A percentile compares a stretch with the other conserved stretches of the same genome.
These are phyloP conservation scores for Leccinum barrowsii DNA, from an alignment of 768 basidiomycete genomes.

Conservation along the genomic window DNA sequence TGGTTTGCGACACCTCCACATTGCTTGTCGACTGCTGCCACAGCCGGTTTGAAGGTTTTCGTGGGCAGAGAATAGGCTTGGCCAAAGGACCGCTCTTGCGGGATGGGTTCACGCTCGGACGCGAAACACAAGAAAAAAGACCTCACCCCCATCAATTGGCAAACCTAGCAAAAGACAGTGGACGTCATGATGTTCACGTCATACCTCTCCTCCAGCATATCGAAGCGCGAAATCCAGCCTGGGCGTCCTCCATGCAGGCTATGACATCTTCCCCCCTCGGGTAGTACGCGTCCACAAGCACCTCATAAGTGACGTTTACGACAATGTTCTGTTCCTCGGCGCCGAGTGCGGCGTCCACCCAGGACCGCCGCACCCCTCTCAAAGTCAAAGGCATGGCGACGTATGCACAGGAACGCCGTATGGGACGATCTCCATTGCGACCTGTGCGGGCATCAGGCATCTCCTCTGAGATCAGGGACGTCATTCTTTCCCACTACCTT, in stretches of 20 bases:
- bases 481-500: slow-evolving; percentile 46
- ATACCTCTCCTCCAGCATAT: slow-evolving; percentile 17
- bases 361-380: neutral
- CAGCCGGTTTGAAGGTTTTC: slow-evolving; percentile 20
- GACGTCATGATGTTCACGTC: slow-evolving; percentile 28
- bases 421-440: slow-evolving; percentile 40
- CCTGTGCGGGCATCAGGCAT: slow-evolving; percentile 34
- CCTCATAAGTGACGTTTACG: slow-evolving; percentile 24
- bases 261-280: slow-evolving; percentile 12
- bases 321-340: neutral
- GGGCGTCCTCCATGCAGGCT: slow-evolving; percentile 35
- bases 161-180: slow-evolving; percentile 47
- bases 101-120: neutral
- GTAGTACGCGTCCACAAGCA: slow-evolving; percentile 29
- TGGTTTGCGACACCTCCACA: slow-evolving; percentile 24
- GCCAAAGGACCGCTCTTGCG: slow-evolving; percentile 19
- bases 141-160: slow-evolving; percentile 35
- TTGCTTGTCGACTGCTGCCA: slow-evolving; percentile 19
- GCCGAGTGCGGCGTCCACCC: slow-evolving; percentile 13
- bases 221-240: slow-evolving; percentile 21
- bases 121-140: neutral
- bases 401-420: slow-evolving; percentile 23
- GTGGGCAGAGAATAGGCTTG: neutral
- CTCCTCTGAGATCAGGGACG: slow-evolving; percentile 25
- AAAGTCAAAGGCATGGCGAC: slow-evolving; percentile 25